Evolutionary conservation across 768 basidiomycete genomes (phyloP), one percentile per base, ranked within the genome.

Genomic region (Gyrodon lividus): DNA sequence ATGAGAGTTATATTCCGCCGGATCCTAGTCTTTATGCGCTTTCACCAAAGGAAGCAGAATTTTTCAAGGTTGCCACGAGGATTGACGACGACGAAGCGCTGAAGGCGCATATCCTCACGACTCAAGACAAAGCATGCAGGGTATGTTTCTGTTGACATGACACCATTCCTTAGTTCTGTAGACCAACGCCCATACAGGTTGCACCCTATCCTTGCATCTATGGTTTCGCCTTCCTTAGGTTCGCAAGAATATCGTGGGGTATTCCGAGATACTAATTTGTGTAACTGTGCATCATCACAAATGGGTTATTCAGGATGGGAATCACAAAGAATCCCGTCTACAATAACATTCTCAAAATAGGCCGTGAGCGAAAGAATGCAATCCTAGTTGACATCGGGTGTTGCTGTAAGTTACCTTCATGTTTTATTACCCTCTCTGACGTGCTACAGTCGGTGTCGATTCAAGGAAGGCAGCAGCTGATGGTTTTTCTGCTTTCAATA

Each of bases 341-440:
- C 43, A 8, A 56, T 6, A 23, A 55, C 16, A 50, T 72, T 17
- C 59, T 74, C 17, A 56, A 62, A 26, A 51, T 75, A 2, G 71
- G 65, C 5, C 62, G 58, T 38, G 66, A 67, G 22, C 59, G 71
- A 30, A 17, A 52, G 10, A 62, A 57, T 10, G 64, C 73, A 1
- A 65, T 76, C 24, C 64, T 74, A 30, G 66, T 77, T 9, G 75
- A 76, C 40, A 59, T 75, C 5, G 74, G 70, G 2, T 74, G 74
- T 48, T 72, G 72, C 55, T 61, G 73, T 74, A 51, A 45, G 67
- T 55, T 34, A 16, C 33, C 16, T 34, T 10, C 33, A 10, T 34
- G 23, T 34, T n/a, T 50, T 17, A 17, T 12, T 16, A 34, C 16
- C 2, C 7, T 20, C 6, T 28, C 30, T 7, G 4, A 7, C 20